Evolutionary conservation across 1,139 yeast species (phyloP).

Genomic region (Nakaseomyces kungkrabaensis): DNA sequence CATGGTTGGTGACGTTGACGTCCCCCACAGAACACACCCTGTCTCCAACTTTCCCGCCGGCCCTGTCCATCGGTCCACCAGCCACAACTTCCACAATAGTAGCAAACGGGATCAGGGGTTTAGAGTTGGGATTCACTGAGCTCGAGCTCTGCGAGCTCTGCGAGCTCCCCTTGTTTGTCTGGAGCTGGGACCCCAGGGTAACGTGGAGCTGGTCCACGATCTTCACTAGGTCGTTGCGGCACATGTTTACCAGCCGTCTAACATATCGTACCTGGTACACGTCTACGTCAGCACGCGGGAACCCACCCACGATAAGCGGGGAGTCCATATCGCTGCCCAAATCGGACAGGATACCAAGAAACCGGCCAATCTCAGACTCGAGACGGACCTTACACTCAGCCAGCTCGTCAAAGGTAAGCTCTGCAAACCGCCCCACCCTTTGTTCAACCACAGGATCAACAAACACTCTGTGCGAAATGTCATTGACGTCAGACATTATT

Average conservation of each 20-base stretch:
- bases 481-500: constrained; percentile 2
- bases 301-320: constrained; percentile 61
- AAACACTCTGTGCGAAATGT: not conserved
- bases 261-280: constrained; percentile 55
- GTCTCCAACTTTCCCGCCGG: constrained; percentile 38
- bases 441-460: not conserved
- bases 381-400: constrained; percentile 11
- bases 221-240: constrained; percentile 55
- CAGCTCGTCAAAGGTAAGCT: constrained; percentile 1
- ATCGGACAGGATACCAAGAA: constrained; percentile 11
- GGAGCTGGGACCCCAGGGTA: constrained; percentile 38
- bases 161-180: not conserved
- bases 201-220: constrained; percentile 42
- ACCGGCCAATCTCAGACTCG: constrained; percentile 16
- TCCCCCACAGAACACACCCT: constrained; percentile 43
- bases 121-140: too few species aligned
- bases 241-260: constrained; percentile 53
- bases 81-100: constrained; percentile 38
- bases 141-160: too few species aligned
- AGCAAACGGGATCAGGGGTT: constrained; percentile 43
- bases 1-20: constrained; percentile 45
- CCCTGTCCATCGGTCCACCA: constrained; percentile 40
- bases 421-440: not conserved
- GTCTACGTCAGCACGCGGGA: constrained; percentile 77
- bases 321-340: constrained; percentile 53